Evolutionary conservation across 371 early-diverging fungal genomes (phyloP).

Genomic region (Apophysomyces ossiformis): DNA sequence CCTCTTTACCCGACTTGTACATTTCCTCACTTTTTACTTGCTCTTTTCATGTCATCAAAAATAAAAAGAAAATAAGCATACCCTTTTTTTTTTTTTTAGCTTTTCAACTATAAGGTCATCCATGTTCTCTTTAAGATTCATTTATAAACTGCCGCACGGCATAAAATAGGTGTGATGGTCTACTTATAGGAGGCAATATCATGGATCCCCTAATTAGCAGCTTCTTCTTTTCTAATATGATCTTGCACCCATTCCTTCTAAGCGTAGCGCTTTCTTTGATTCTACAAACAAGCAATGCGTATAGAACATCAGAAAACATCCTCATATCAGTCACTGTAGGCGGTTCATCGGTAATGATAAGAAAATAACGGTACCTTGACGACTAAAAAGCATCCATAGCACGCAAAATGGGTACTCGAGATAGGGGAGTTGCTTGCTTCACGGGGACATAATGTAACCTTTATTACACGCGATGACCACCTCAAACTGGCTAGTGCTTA

Average conservation of each 20-base stretch:
- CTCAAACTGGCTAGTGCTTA: slow-evolving; percentile 6
- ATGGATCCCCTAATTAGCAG: not conserved
- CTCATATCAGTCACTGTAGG: slow-evolving; percentile 3
- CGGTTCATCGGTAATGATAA: slow-evolving; percentile 2
- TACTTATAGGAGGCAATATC: not conserved
- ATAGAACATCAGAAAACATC: not conserved
- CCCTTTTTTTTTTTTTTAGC: not conserved
- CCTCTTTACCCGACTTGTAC: not conserved
- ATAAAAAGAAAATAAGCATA: not conserved
- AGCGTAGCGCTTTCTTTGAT: not conserved
- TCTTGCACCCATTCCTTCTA: not conserved
- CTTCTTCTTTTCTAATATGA: not conserved
- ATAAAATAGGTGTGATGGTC: not conserved
- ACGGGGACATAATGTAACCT: slow-evolving; percentile 17
- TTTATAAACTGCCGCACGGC: not conserved
- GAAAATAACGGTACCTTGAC: not conserved
- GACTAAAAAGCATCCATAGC: not conserved
- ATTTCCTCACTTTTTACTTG: not conserved
- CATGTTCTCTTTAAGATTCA: not conserved
- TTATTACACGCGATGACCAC: slow-evolving; percentile 15
- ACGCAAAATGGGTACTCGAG: slow-evolving; percentile 19
- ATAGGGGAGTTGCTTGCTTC: slow-evolving; percentile 10
- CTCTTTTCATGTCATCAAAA: not conserved
- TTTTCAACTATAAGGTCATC: not conserved
- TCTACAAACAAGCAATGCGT: not conserved